A percentile compares a stretch with the other conserved stretches of the same genome.
phyloP scores from a whole-genome alignment of 345 rosid species.

The Corchorus capsularis region DNA sequence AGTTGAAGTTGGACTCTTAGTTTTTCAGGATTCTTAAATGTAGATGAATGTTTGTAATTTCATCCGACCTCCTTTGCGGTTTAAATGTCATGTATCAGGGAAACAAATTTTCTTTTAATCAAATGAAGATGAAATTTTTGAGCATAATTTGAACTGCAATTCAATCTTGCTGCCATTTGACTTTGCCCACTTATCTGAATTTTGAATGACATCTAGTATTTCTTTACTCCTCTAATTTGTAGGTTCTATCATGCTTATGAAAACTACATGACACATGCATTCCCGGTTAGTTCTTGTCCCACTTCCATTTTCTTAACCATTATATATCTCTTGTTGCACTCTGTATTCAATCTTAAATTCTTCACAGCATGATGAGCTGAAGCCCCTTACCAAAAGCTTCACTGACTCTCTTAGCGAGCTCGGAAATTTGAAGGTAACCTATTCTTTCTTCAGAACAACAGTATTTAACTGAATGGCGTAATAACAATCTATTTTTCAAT shows the following conservation, averaged over 20 bases:
- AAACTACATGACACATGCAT: conserved; percentile 84
- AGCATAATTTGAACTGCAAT: background rate
- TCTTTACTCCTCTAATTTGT: conserved; percentile 25
- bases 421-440: conserved; percentile 81
- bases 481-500: conserved; percentile 29
- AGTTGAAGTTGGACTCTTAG: too few species aligned
- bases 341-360: conserved; percentile 21
- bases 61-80: too few species aligned
- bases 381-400: conserved; percentile 80
- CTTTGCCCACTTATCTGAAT: conserved; percentile 2
- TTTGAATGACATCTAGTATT: background rate
- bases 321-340: background rate
- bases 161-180: background rate
- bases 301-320: background rate
- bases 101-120: background rate
- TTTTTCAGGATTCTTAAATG: too few species aligned
- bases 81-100: background rate
- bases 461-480: background rate
- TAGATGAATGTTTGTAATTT: background rate
- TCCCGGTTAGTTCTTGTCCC: conserved; percentile 67
- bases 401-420: conserved; percentile 95
- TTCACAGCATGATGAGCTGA: conserved; percentile 90
- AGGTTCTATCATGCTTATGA: conserved; percentile 98
- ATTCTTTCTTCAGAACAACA: conserved; percentile 20
- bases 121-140: background rate